phyloP scores from a whole-genome alignment of 192 early-diverging fungal species.

The Geranomyces michiganensis region DNA sequence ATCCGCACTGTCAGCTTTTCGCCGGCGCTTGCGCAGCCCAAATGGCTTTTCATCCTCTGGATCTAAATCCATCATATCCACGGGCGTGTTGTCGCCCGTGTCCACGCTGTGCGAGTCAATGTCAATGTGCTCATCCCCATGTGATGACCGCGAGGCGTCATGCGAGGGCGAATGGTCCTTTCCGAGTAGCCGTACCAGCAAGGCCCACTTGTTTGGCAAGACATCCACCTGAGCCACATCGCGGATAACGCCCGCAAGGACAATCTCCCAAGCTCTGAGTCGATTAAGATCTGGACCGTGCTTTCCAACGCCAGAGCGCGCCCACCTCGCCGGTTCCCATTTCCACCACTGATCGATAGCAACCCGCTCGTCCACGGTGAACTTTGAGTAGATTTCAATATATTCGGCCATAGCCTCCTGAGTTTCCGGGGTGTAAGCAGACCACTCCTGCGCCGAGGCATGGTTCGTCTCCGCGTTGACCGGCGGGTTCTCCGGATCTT shows the following conservation, averaged over 20 bases:
- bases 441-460: background rate
- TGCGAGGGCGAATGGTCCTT: background rate
- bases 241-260: constrained; percentile 49
- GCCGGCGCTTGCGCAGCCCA: constrained; percentile 28
- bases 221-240: constrained; percentile 33
- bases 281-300: constrained; percentile 13
- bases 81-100: background rate
- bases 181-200: constrained; percentile 30
- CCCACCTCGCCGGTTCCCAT: constrained; percentile 48
- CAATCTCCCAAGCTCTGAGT: constrained; percentile 56
- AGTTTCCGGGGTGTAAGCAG: constrained; percentile 5
- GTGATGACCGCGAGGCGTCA: constrained; percentile 3
- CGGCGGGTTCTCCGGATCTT: constrained; percentile 15
- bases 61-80: constrained; percentile 1
- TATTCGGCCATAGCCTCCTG: constrained; percentile 24
- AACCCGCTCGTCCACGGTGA: constrained; percentile 40
- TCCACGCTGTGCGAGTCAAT: background rate
- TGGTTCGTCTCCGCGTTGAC: background rate
- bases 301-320: constrained; percentile 11
- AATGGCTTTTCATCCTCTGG: background rate
- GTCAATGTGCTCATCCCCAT: constrained; percentile 1
- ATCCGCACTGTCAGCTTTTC: constrained; percentile 9
- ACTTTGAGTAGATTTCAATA: constrained; percentile 18
- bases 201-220: constrained; percentile 36
- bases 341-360: constrained; percentile 59